A percentile compares a stretch with the other conserved stretches of the same genome.
phyloP scores from a whole-genome alignment of 495 filamentous ascomycete species.

The Xylaria curta region DNA sequence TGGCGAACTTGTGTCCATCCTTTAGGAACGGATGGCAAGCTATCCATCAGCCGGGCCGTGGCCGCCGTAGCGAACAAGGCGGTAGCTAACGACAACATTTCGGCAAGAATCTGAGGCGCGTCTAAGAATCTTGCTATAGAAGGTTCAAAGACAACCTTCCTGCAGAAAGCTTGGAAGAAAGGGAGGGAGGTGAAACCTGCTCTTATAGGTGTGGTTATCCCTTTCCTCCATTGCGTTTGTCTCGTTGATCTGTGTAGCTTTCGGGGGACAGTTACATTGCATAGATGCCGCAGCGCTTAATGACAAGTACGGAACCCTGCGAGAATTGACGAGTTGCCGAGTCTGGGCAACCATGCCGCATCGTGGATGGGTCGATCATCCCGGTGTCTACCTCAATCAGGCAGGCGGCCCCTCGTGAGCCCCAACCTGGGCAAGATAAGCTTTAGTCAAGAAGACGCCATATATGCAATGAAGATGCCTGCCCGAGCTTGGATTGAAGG shows the following conservation, averaged over 20 bases:
- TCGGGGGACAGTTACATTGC: constrained; percentile 14
- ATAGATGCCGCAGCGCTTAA: constrained; percentile 20
- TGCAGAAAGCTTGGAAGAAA: background rate
- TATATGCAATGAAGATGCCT: background rate
- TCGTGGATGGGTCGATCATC: constrained; percentile 1
- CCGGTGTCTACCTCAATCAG: constrained; percentile 10
- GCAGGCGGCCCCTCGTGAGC: constrained; percentile 16
- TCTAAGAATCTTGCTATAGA: background rate
- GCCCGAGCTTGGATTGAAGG: background rate
- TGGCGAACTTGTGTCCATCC: constrained; percentile 51
- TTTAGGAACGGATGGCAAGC: constrained; percentile 48
- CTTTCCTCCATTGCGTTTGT: background rate
- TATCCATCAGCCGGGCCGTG: constrained; percentile 58
- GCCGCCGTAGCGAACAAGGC: constrained; percentile 47
- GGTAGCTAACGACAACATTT: constrained; percentile 22
- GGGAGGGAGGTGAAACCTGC: background rate
- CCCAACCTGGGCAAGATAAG: constrained; percentile 15
- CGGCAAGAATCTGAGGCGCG: background rate
- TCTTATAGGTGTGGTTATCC: constrained; percentile 12
- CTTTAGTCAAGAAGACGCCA: constrained; percentile 11
- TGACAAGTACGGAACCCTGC: constrained; percentile 6
- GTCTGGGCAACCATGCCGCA: constrained; percentile 17
- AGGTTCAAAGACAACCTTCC: constrained; percentile 8
- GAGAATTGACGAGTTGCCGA: constrained; percentile 13
- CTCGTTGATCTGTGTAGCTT: constrained; percentile 12